Percentiles rank a stretch among this genome's conserved stretches.
These are phyloP conservation scores for Xylariaceae sp. DNA, from an alignment of 2,329 filamentous ascomycete genomes.

Conservation along the genomic window DNA sequence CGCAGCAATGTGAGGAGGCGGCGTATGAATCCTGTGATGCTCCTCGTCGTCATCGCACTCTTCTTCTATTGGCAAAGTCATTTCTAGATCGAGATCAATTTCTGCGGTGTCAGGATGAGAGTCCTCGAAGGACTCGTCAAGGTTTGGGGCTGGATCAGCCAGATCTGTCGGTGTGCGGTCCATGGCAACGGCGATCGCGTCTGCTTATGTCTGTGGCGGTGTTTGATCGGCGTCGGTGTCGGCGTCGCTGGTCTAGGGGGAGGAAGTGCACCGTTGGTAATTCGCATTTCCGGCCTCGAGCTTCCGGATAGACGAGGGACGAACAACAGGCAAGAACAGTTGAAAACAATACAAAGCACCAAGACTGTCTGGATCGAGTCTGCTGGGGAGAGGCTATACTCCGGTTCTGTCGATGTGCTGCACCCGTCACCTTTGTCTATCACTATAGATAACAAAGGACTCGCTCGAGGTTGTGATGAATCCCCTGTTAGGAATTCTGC, in stretches of 20 bases:
- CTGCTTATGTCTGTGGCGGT: not conserved
- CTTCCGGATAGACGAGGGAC: conserved; percentile 17
- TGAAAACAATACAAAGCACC: conserved; percentile 11
- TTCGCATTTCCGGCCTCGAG: conserved; percentile 19
- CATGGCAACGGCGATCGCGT: conserved; percentile 33
- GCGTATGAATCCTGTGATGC: conserved; percentile 46
- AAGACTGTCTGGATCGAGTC: not conserved
- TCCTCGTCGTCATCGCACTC: conserved; percentile 20
- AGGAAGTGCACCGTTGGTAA: conserved; percentile 18
- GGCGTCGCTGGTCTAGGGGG: conserved; percentile 10
- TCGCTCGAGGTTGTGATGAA: conserved; percentile 1
- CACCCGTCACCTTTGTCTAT: conserved; percentile 12
- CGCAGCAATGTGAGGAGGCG: conserved; percentile 71
- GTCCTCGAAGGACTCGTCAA: conserved; percentile 34
- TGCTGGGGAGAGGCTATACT: not conserved
- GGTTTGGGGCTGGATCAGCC: conserved; percentile 38
- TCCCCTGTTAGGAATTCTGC: not conserved
- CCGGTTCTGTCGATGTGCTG: conserved; percentile 5
- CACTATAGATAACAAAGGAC: conserved; percentile 7
- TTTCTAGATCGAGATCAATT: conserved; percentile 31
- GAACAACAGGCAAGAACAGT: conserved; percentile 1
- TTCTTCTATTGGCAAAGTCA: conserved; percentile 33
- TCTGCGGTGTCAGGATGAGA: conserved; percentile 29
- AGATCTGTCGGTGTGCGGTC: conserved; percentile 39
- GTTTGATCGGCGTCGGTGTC: not conserved